Percentiles rank a stretch among this genome's conserved stretches.
Evolutionary conservation across 2,329 filamentous ascomycete genomes (phyloP).

Genomic region (Penicillium sp.): DNA sequence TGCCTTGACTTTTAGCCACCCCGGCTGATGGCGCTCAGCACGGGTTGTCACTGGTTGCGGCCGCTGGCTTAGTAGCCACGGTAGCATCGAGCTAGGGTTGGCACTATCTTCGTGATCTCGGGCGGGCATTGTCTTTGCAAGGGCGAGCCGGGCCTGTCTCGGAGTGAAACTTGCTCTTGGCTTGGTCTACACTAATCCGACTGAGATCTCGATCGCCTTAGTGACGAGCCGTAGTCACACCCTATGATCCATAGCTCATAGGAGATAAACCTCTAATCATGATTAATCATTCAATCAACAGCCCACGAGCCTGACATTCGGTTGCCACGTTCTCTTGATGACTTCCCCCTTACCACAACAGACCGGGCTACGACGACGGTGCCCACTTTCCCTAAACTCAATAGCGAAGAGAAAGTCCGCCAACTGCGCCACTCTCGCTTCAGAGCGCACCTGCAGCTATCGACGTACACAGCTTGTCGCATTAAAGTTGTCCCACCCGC

Average conservation of each 20-base stretch:
- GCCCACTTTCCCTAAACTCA: not conserved
- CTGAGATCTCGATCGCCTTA: no score
- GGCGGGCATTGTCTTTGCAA: constrained; percentile 8
- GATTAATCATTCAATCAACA: not conserved
- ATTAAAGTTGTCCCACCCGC: constrained; percentile 18
- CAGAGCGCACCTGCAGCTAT: not conserved
- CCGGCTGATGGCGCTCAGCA: constrained; percentile 12
- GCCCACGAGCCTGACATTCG: not conserved
- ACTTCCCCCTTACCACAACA: not conserved
- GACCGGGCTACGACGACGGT: not conserved
- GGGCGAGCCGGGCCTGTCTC: not conserved
- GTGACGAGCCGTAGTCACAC: not conserved
- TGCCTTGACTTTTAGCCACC: constrained; percentile 13
- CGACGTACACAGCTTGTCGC: not conserved
- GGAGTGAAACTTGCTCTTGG: not conserved
- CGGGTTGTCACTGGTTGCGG: constrained; percentile 17
- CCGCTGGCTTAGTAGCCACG: constrained; percentile 12
- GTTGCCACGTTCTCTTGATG: not conserved
- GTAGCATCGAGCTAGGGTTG: constrained; percentile 21
- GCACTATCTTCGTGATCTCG: constrained; percentile 5
- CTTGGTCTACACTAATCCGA: no score
- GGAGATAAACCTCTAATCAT: not conserved
- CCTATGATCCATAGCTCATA: not conserved
- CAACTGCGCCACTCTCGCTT: not conserved
- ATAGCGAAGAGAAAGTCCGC: not conserved